Percentiles rank a stretch among this genome's conserved stretches.
Evolutionary conservation across 2,329 filamentous ascomycete genomes (phyloP).

Genomic region (Arachnopeziza araneosa): DNA sequence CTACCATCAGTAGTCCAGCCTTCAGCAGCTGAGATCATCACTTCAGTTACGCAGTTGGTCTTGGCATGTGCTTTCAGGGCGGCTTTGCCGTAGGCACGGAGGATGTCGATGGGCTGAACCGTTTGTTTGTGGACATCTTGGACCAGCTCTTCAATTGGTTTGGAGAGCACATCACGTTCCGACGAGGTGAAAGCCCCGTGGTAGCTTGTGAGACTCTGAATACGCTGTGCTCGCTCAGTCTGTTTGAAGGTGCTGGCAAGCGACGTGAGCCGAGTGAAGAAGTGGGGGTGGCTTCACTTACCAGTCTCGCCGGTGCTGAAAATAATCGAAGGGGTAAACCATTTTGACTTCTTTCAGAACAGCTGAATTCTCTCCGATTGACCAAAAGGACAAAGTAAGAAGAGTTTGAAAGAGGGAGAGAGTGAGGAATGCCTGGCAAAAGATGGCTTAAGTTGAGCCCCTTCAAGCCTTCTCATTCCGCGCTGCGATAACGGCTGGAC

Average conservation of each 20-base stretch:
- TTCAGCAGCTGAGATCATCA: conserved; percentile 75
- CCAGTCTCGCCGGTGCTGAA: conserved; percentile 31
- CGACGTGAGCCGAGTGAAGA: neutral
- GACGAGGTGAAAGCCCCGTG: conserved; percentile 55
- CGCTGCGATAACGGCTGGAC: conserved; percentile 16
- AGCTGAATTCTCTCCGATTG: neutral
- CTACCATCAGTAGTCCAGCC: conserved; percentile 55
- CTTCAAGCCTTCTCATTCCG: conserved; percentile 8
- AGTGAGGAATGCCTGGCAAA: conserved; percentile 1
- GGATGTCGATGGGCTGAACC: conserved; percentile 62
- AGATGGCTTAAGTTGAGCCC: neutral
- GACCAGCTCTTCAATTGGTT: conserved; percentile 73
- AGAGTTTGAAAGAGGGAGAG: neutral
- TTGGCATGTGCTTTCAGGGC: conserved; percentile 76
- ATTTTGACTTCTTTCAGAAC: conserved; percentile 17
- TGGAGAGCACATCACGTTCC: conserved; percentile 64
- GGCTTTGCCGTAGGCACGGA: conserved; percentile 83
- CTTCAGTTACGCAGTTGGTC: conserved; percentile 86
- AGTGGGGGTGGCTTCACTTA: conserved; percentile 17
- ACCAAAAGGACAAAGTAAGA: neutral
- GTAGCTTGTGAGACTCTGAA: conserved; percentile 62
- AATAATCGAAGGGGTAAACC: conserved; percentile 30
- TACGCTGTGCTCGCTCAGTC: conserved; percentile 63
- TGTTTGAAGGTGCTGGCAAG: conserved; percentile 68
- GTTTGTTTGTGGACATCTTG: conserved; percentile 66